These are phyloP conservation scores for Verbena officinalis DNA, from an alignment of 257 asterid genomes.

Conservation along the genomic window DNA sequence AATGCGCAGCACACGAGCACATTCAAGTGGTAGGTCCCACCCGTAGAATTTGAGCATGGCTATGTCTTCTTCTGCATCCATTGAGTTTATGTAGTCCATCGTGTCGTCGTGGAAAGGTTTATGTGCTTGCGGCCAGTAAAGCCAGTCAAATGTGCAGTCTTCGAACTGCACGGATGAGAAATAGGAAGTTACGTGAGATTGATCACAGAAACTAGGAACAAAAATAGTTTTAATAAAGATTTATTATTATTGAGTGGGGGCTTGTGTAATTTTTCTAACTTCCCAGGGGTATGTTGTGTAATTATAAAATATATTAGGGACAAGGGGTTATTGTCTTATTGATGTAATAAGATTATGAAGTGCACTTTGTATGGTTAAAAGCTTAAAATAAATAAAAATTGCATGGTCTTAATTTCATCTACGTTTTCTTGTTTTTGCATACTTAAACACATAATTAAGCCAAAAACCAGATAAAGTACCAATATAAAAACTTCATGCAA, in stretches of 20 bases:
- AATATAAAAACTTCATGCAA: not conserved
- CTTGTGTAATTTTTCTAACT: no score
- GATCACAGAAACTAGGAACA: not conserved
- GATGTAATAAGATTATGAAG: no score
- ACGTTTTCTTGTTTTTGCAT: not conserved
- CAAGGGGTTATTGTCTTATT: no score
- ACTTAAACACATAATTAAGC: not conserved
- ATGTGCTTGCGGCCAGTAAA: slow-evolving; percentile 93
- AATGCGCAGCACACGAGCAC: slow-evolving; percentile 73
- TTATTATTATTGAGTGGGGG: no score
- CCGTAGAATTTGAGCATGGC: slow-evolving; percentile 76
- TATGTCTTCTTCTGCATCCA: slow-evolving; percentile 79
- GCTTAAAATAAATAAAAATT: not conserved
- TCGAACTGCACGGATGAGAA: slow-evolving; percentile 48
- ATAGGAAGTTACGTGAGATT: slow-evolving; percentile 7
- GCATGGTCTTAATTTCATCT: not conserved
- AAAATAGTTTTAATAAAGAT: not conserved
- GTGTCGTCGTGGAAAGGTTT: slow-evolving; percentile 62
- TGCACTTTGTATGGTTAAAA: no score
- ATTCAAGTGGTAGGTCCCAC: slow-evolving; percentile 71
- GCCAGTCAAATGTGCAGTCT: slow-evolving; percentile 94
- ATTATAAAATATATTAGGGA: no score
- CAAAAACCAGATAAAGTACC: slow-evolving; percentile 18
- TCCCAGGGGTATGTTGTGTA: no score
- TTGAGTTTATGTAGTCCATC: slow-evolving; percentile 55